Percentiles rank a stretch among this genome's conserved stretches.
phyloP scores from a whole-genome alignment of 768 basidiomycete genomes.

The Tubosaeta sp. region DNA sequence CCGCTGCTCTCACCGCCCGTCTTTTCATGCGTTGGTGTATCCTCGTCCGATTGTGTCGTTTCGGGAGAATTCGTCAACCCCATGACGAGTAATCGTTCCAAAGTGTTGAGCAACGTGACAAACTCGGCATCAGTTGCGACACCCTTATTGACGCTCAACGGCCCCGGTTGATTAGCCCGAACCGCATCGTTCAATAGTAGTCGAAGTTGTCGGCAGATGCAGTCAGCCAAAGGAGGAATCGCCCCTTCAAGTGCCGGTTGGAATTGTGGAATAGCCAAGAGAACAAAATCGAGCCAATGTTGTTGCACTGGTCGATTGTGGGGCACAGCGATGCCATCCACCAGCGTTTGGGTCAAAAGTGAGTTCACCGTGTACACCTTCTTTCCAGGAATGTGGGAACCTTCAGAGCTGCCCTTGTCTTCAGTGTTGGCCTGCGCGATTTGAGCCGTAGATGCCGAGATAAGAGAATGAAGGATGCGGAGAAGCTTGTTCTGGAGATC shows the following conservation, averaged over 20 bases:
- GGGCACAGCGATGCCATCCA: constrained; percentile 70
- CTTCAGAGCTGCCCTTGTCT: constrained; percentile 33
- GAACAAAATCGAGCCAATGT: constrained; percentile 95
- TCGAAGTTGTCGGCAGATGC: constrained; percentile 68
- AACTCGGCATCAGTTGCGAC: constrained; percentile 75
- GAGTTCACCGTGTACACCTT: constrained; percentile 56
- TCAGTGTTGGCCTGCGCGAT: constrained; percentile 27
- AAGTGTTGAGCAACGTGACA: constrained; percentile 74
- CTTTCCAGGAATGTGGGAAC: constrained; percentile 29
- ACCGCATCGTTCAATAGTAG: constrained; percentile 52
- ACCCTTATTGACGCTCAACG: constrained; percentile 41
- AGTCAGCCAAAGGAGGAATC: constrained; percentile 73
- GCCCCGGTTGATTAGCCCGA: constrained; percentile 37
- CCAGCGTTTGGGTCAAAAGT: constrained; percentile 69
- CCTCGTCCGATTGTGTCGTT: constrained; percentile 50
- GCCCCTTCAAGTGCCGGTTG: constrained; percentile 64
- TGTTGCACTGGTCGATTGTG: constrained; percentile 80
- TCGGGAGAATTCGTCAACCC: constrained; percentile 61
- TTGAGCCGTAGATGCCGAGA: constrained; percentile 55
- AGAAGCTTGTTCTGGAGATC: constrained; percentile 93
- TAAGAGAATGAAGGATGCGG: constrained; percentile 82
- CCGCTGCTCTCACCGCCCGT: constrained; percentile 53
- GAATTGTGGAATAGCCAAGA: constrained; percentile 87
- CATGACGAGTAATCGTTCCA: constrained; percentile 79
- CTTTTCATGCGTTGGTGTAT: constrained; percentile 50